Evolutionary conservation across 345 rosid species (phyloP).

Genomic region (Moricandia moricandioides): DNA sequence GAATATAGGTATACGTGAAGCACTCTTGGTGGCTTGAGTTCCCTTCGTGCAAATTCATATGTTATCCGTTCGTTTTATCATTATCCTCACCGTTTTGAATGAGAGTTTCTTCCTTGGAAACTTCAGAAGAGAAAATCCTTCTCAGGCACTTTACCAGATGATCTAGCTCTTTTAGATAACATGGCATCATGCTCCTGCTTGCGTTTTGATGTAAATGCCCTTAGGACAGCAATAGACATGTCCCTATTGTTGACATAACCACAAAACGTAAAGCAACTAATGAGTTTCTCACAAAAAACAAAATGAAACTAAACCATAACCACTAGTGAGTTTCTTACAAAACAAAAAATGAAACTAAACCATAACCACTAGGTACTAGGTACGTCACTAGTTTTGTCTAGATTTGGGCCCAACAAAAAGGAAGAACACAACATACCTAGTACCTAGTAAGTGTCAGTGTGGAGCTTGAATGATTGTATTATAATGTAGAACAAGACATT

Average conservation of each 20-base stretch:
- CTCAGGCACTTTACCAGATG: conserved; percentile 45
- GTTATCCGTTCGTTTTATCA: neutral
- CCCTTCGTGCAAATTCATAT: neutral
- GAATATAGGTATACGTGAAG: conserved; percentile 20
- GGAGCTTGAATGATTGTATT: no score
- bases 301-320: no score
- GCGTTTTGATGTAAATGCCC: conserved; percentile 65
- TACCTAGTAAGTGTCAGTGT: no score
- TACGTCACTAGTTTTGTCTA: no score
- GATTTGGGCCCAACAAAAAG: no score
- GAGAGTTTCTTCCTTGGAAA: conserved; percentile 39
- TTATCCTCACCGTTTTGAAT: conserved; percentile 21
- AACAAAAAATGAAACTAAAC: no score
- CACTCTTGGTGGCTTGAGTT: conserved; percentile 1
- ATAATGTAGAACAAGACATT: no score
- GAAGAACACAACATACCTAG: no score
- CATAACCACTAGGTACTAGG: no score
- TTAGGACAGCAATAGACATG: conserved; percentile 84
- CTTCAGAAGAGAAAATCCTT: conserved; percentile 43
- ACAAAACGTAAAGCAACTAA: neutral
- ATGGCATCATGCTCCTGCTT: conserved; percentile 72
- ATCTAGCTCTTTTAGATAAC: conserved; percentile 57
- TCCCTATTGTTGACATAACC: conserved; percentile 91
- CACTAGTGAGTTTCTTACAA: no score
- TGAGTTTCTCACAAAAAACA: no score